Evolutionary conservation across 495 filamentous ascomycete species (phyloP), one percentile per base, ranked within the genome.

Genomic region (Monascus purpureus): DNA sequence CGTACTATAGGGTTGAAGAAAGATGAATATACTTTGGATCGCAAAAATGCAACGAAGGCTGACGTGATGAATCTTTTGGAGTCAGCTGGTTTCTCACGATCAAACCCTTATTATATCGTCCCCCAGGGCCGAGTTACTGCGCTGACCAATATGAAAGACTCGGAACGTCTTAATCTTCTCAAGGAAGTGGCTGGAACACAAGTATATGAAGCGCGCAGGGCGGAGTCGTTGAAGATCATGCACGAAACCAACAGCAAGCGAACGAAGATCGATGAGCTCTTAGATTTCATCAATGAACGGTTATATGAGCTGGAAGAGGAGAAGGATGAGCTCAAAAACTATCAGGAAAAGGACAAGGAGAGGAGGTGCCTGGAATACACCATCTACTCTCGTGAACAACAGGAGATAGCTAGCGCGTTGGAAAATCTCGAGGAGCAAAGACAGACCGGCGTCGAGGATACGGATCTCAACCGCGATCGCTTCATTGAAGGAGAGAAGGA

Each of bases 71-170:
- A 93, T 50, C 68, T 96, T 19, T 73, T 99, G 13, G 90, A 99
- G 52, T 87, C 84, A 6, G 90, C 90, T 4, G 90, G 90, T 13
- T 96, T 99, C 54, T 93, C 87, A 31, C 80, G 83, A 37, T 93
- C 87, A 36, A 99, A 99, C 53, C 90, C 90, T 13, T 99, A 95
- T 63, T 99, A 96, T 50, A 99, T 99, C 41, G 90, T 99, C 1
- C 90, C 92, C 2, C 90, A 99, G 49, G 90, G 90, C 19, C 81
- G 92, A 38, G 86, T 99, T 31, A 95, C 92, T 0, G 77, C 82
- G 14, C 68, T 99, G 43, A 99, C 90, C 13, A 99, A 95, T 47
- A 96, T 95, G 92, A 93, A 93, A 52, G 90, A 99, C 47, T 70
- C 73, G 1, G 87, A 93, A 45, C 69, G 90, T 32, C 51, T 99